Evolutionary conservation across 805 yeast species (phyloP), one percentile per base, ranked within the genome.

Genomic region (Nakazawaea holstii): DNA sequence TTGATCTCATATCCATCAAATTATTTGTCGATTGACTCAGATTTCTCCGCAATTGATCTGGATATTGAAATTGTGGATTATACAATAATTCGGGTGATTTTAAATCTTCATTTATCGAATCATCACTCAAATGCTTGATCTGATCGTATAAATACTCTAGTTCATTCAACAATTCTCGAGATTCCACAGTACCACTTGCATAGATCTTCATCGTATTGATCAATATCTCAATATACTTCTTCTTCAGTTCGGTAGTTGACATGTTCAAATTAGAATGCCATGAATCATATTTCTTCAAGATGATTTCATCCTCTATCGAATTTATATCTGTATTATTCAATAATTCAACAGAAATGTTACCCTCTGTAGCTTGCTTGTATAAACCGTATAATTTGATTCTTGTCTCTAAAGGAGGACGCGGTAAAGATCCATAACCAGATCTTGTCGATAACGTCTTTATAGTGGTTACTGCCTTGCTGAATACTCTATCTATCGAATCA

Each of bases 351-450:
- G 43, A 29, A 8, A 86, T 89, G 60, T 88, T 80, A 7, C 96
- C 96, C 63, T 87, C 92, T 5, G 95, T 88, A 1, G 95, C 91
- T 60, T 88, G 96, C 57, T 88, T 89, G 66, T 87, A 88, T 43
- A 88, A 72, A 0, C 95, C 96, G 61, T 88, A 88, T 4, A 88
- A 70, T 53, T 73, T 73, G 49, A 84, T 79, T 31, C 95, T 64
- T 50, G 71, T 77, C 45, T 81, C 84, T 2, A 86, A 75, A 0
- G 94, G 90, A 0, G 95, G 95, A 27, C 91, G 72, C 0, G 91
- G 89, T 28, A 86, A 66, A 8, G 83, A 68, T 13, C 82, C 82
- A 51, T 77, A 72, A 39, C 80, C 78, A 17, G 84, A 72, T 46
- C 83, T 70, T 6, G 85, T 74, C 2, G 92, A 82, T 38, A 88